A percentile compares a stretch with the other conserved stretches of the same genome.
phyloP scores from a whole-genome alignment of 2,329 filamentous ascomycete species.

The Claviceps spartinae region DNA sequence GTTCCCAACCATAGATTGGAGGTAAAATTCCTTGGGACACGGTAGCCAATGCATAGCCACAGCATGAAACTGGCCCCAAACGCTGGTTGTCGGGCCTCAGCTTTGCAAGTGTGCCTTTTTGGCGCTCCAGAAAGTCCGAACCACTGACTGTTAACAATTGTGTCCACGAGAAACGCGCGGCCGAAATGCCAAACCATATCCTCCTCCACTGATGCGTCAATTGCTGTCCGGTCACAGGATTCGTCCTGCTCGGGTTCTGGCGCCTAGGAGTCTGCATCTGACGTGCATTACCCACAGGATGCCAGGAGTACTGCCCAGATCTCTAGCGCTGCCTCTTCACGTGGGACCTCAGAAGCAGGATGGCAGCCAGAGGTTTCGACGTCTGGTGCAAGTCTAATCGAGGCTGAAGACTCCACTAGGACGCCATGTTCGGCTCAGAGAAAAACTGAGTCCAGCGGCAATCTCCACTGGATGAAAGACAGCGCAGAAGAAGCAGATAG shows the following conservation, averaged over 20 bases:
- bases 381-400: background rate
- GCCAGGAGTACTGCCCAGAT: background rate
- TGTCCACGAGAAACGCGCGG: background rate
- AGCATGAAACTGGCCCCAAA: background rate
- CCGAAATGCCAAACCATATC: background rate
- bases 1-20: background rate
- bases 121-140: background rate
- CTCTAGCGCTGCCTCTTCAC: background rate
- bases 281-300: background rate
- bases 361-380: background rate
- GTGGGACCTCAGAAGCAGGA: background rate
- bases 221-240: background rate
- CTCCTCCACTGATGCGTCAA: background rate
- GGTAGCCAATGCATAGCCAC: background rate
- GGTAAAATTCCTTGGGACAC: background rate
- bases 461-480: background rate
- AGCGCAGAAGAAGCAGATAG: background rate
- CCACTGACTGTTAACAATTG: constrained; percentile 1
- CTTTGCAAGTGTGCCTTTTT: constrained; percentile 1
- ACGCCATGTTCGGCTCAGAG: background rate
- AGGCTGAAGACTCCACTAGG: background rate
- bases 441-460: background rate
- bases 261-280: background rate
- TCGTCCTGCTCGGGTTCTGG: background rate
- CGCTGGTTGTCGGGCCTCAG: background rate